Percentiles rank a stretch among this genome's conserved stretches.
phyloP scores from a whole-genome alignment of 148 eudicot genomes.

The Camellia sinensis region DNA sequence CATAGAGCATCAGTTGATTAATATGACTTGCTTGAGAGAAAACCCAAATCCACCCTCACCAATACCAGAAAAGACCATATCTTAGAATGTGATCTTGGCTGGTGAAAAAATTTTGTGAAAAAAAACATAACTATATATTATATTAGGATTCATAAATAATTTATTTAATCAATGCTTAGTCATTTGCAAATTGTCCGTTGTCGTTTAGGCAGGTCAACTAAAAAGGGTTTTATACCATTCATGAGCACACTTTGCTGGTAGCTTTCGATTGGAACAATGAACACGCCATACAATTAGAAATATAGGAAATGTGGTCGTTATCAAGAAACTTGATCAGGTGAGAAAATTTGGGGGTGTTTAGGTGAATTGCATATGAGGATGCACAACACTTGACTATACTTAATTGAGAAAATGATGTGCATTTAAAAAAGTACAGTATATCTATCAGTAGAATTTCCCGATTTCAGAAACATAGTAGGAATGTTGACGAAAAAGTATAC shows the following conservation, averaged over 20 bases:
- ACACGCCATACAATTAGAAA: background rate
- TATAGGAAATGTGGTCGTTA: constrained; percentile 2
- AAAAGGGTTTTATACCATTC: constrained; percentile 1
- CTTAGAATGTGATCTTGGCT: constrained; percentile 14
- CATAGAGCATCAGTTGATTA: constrained; percentile 26
- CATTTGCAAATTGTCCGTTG: background rate
- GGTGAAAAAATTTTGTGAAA: constrained; percentile 3
- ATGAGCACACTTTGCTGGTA: constrained; percentile 3
- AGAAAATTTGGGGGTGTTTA: constrained; percentile 7
- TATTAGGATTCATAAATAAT: background rate
- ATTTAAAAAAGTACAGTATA: background rate
- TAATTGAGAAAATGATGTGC: background rate
- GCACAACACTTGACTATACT: background rate
- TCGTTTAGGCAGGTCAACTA: constrained; percentile 24
- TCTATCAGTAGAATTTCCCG: background rate
- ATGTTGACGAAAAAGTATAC: background rate
- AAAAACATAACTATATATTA: background rate
- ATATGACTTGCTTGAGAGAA: constrained; percentile 9
- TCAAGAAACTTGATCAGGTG: constrained; percentile 10
- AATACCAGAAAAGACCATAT: constrained; percentile 12
- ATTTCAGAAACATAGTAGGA: background rate
- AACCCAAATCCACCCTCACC: constrained; percentile 14
- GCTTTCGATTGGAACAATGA: background rate
- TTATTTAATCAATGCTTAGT: background rate
- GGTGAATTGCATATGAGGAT: background rate